phyloP scores from a whole-genome alignment of 495 filamentous ascomycete species.

The Penicillium lagena region DNA sequence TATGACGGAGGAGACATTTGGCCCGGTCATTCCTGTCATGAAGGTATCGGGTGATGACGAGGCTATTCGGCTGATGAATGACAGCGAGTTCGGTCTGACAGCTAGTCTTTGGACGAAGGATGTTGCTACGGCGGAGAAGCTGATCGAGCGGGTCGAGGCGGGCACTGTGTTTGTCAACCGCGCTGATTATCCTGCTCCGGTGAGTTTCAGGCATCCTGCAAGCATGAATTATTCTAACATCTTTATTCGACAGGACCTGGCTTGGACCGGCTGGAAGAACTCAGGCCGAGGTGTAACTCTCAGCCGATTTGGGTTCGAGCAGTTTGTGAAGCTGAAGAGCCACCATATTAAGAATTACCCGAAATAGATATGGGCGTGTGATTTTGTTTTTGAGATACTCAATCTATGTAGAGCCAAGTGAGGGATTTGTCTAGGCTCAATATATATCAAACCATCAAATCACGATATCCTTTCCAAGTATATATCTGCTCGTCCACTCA shows the following conservation, averaged over 20 bases:
- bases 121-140: slow-evolving; percentile 58
- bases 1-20: slow-evolving; percentile 93
- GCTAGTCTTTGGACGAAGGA: slow-evolving; percentile 97
- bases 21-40: slow-evolving; percentile 85
- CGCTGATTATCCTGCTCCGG: slow-evolving; percentile 81
- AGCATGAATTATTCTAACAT: too few species aligned
- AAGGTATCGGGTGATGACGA: slow-evolving; percentile 75
- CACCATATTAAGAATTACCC: slow-evolving; percentile 72
- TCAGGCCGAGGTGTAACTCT: slow-evolving; percentile 84
- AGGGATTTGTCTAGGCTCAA: slow-evolving; percentile 1
- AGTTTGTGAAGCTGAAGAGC: slow-evolving; percentile 91
- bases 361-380: slow-evolving; percentile 6
- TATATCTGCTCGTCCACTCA: too few species aligned
- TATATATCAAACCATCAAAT: too few species aligned
- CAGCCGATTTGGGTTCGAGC: slow-evolving; percentile 84
- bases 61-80: slow-evolving; percentile 80
- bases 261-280: slow-evolving; percentile 97
- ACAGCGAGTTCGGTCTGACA: slow-evolving; percentile 84
- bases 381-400: too few species aligned
- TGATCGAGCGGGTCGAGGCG: slow-evolving; percentile 78
- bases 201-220: slow-evolving; percentile 38
- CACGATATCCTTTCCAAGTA: too few species aligned
- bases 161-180: slow-evolving; percentile 94
- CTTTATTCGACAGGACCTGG: slow-evolving; percentile 62
- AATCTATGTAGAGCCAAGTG: neutral